Conservation (phyloP, 1,284 basidiomycete genomes). For the Melampsora medusae region DNA sequence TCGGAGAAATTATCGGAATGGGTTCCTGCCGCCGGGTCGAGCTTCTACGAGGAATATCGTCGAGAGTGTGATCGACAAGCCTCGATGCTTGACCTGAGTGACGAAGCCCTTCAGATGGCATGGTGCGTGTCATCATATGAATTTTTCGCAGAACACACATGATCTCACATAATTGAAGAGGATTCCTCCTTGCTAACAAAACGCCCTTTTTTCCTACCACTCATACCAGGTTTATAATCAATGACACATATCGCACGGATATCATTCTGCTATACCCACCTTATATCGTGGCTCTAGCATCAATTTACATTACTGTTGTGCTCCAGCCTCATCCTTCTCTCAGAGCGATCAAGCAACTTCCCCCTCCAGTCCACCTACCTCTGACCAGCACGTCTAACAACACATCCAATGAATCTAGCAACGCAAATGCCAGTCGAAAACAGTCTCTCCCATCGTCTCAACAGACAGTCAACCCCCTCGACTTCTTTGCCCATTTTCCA, state of each 20-base stretch:
- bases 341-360: slow-evolving; percentile 20
- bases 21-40: slow-evolving; percentile 9
- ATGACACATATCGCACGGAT: slow-evolving; percentile 90
- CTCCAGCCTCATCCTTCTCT: slow-evolving; percentile 46
- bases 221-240: slow-evolving; percentile 78
- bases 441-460: slow-evolving; percentile 50
- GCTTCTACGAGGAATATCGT: slow-evolving; percentile 32
- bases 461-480: slow-evolving; percentile 67
- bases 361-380: slow-evolving; percentile 45
- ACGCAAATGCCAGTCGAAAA: slow-evolving; percentile 63
- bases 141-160: background rate
- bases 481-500: slow-evolving; percentile 80
- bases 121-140: slow-evolving; percentile 55
- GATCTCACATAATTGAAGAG: background rate
- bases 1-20: slow-evolving; percentile 35
- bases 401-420: background rate
- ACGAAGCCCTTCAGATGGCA: slow-evolving; percentile 58
- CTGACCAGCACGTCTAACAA: background rate
- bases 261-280: slow-evolving; percentile 87
- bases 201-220: background rate
- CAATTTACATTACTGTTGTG: slow-evolving; percentile 68
- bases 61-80: slow-evolving; percentile 47
- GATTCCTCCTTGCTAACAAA: too few relatives aligned
- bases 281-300: slow-evolving; percentile 85
- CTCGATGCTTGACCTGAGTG: slow-evolving; percentile 58